Evolutionary conservation across 2,329 filamentous ascomycete species (phyloP).

Genomic region (Aspergillus awamori): DNA sequence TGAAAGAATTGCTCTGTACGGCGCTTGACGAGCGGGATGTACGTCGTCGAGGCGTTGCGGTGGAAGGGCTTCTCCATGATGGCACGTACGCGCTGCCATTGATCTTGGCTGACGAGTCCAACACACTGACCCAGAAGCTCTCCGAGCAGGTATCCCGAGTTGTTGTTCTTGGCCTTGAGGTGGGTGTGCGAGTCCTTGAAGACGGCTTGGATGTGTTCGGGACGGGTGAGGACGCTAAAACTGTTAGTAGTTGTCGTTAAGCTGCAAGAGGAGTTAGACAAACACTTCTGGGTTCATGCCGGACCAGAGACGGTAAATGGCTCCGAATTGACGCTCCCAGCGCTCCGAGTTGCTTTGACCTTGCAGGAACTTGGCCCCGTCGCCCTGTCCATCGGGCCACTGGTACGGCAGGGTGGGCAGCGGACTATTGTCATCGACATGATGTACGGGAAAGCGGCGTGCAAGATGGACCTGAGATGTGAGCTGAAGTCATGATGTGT

Average conservation of each 20-base stretch:
- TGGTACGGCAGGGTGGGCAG: constrained; percentile 17
- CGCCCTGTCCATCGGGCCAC: constrained; percentile 46
- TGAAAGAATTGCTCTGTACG: constrained; percentile 3
- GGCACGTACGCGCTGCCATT: constrained; percentile 15
- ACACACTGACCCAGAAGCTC: constrained; percentile 49
- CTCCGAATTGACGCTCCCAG: constrained; percentile 41
- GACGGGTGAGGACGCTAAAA: constrained; percentile 40
- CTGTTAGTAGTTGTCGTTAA: too few relatives aligned
- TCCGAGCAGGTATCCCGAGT: constrained; percentile 46
- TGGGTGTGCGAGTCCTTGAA: constrained; percentile 52
- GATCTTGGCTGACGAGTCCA: constrained; percentile 42
- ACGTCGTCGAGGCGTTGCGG: neutral
- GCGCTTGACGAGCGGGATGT: constrained; percentile 8
- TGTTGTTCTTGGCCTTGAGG: constrained; percentile 45
- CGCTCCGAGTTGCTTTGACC: constrained; percentile 35
- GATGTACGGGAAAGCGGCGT: constrained; percentile 9
- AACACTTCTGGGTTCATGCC: constrained; percentile 48
- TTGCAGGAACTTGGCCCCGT: constrained; percentile 44
- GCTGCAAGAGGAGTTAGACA: neutral
- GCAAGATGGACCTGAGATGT: neutral
- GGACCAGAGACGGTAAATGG: constrained; percentile 44
- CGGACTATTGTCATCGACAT: neutral
- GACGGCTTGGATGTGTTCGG: constrained; percentile 40
- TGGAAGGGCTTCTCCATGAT: constrained; percentile 9
- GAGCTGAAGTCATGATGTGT: neutral